These are phyloP conservation scores for Aspergillus alliaceus DNA, from an alignment of 2,329 filamentous ascomycete genomes.

Conservation along the genomic window DNA sequence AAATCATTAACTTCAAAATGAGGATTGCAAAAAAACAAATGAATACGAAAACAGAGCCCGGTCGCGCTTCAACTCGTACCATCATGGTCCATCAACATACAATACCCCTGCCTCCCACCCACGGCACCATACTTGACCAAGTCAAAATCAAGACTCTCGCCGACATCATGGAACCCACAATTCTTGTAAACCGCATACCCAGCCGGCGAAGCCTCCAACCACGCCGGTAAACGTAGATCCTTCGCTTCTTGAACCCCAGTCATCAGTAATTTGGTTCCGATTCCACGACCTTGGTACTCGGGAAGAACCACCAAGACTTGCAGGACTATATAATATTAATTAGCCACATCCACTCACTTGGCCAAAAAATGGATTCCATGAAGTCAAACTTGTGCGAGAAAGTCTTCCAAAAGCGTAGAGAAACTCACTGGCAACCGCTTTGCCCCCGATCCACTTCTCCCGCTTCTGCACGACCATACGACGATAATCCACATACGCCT, in stretches of 20 bases:
- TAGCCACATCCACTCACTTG: background rate
- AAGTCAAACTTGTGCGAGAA: no score
- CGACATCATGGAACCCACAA: conserved; percentile 2
- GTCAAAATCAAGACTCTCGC: background rate
- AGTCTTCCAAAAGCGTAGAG: no score
- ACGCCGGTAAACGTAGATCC: background rate
- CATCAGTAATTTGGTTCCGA: background rate
- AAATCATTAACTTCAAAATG: no score
- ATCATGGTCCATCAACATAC: conserved; percentile 26
- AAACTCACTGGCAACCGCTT: background rate
- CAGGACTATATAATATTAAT: background rate
- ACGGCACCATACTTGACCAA: background rate
- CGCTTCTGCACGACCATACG: background rate
- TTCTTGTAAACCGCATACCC: background rate
- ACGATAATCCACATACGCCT: conserved; percentile 1
- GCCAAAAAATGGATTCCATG: no score
- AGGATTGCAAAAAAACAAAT: no score
- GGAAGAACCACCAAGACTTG: conserved; percentile 3
- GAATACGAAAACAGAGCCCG: no score
- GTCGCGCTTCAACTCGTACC: no score
- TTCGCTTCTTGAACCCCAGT: background rate
- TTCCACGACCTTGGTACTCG: background rate
- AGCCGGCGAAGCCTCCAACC: conserved; percentile 3
- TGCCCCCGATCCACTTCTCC: background rate
- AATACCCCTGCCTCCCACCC: background rate